Percentiles rank a stretch among this genome's conserved stretches.
phyloP scores from a whole-genome alignment of 352 stramenopile genomes.

The Saprolegnia diclina region DNA sequence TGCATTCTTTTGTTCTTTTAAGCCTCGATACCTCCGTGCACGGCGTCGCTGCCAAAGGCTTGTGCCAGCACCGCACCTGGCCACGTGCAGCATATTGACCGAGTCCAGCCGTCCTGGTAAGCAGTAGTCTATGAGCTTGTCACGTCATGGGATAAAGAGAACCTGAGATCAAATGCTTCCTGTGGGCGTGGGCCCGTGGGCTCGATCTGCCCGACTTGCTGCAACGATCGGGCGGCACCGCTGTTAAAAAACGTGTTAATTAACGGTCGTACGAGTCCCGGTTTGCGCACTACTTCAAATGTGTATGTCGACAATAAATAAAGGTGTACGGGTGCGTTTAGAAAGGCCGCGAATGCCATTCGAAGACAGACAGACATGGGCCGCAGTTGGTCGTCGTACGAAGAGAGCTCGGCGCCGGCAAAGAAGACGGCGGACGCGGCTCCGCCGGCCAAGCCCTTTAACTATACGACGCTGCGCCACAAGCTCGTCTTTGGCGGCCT shows the following conservation, averaged over 20 bases:
- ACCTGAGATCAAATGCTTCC: too few relatives aligned
- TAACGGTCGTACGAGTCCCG: too few relatives aligned
- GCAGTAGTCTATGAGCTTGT: too few relatives aligned
- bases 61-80: too few relatives aligned
- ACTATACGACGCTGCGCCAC: slow-evolving; percentile 54
- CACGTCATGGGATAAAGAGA: too few relatives aligned
- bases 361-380: not conserved
- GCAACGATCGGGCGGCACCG: too few relatives aligned
- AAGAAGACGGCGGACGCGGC: slow-evolving; percentile 28
- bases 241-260: not conserved
- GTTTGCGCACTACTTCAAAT: too few relatives aligned
- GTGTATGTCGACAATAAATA: not conserved
- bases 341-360: not conserved
- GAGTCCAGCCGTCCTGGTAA: too few relatives aligned
- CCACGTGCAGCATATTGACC: too few relatives aligned
- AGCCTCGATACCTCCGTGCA: not conserved
- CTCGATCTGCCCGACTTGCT: too few relatives aligned
- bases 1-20: not conserved
- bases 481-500: slow-evolving; percentile 70
- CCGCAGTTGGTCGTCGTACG: slow-evolving; percentile 59
- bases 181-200: too few relatives aligned
- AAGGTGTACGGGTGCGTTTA: not conserved
- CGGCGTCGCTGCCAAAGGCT: too few relatives aligned
- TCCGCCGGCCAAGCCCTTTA: slow-evolving; percentile 31
- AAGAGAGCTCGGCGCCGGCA: slow-evolving; percentile 32